These are phyloP conservation scores for Castanopsis chinensis DNA, from an alignment of 306 rosid species.

Conservation along the genomic window DNA sequence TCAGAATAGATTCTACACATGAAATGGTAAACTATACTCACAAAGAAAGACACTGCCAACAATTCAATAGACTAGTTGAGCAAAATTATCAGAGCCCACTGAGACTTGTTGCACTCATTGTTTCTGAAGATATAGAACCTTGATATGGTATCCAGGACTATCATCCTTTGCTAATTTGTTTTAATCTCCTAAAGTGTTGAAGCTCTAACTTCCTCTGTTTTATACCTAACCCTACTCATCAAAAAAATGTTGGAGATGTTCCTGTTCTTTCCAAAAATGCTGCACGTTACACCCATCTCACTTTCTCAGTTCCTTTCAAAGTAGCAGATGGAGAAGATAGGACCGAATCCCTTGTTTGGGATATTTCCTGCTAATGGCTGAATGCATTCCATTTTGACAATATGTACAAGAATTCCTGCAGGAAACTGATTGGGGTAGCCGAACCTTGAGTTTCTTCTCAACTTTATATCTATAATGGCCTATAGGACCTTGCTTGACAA, in stretches of 20 bases:
- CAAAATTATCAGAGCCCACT: conserved; percentile 10
- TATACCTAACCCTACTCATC: conserved; percentile 2
- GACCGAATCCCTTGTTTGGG: conserved; percentile 17
- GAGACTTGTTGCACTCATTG: background rate
- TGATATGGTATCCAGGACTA: conserved; percentile 9
- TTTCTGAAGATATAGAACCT: conserved; percentile 16
- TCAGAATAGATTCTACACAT: conserved; percentile 14
- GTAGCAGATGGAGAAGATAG: conserved; percentile 26
- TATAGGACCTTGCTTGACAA: conserved; percentile 3
- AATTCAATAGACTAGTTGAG: conserved; percentile 12
- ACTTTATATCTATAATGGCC: conserved; percentile 20
- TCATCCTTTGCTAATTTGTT: conserved; percentile 15
- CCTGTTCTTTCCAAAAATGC: conserved; percentile 17
- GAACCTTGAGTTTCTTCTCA: conserved; percentile 14
- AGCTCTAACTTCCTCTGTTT: conserved; percentile 4
- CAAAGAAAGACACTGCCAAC: background rate
- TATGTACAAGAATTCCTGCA: conserved; percentile 28
- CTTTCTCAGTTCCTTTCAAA: conserved; percentile 17
- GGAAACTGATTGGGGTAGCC: conserved; percentile 19
- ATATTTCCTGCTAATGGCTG: conserved; percentile 13
- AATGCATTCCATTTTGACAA: conserved; percentile 8
- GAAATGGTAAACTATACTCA: conserved; percentile 5
- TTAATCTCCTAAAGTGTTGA: conserved; percentile 27
- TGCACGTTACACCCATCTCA: conserved; percentile 21
- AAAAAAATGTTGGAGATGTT: conserved; percentile 5